phyloP scores from a whole-genome alignment of 1,139 yeast genomes.

The Keqinozyma sinolaborantium region DNA sequence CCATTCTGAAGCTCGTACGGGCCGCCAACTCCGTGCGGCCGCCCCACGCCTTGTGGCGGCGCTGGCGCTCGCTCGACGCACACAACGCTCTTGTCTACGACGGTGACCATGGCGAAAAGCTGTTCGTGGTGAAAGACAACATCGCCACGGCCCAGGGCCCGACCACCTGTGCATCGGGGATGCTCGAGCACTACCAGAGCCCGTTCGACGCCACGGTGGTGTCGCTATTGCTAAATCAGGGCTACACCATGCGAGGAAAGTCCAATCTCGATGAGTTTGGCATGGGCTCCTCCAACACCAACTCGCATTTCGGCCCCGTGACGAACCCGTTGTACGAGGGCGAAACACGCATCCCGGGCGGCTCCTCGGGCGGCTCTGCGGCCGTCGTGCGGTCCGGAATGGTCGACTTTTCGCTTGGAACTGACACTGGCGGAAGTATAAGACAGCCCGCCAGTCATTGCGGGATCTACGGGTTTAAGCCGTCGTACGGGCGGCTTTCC shows the following conservation, averaged over 20 bases:
- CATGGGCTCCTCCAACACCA: constrained; percentile 78
- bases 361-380: constrained; percentile 96
- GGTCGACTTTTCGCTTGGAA: constrained; percentile 72
- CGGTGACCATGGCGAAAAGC: constrained; percentile 3
- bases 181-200: constrained; percentile 55
- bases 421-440: constrained; percentile 97
- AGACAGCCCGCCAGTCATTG: constrained; percentile 89
- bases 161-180: constrained; percentile 75
- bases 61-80: background rate
- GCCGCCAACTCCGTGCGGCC: too few species aligned
- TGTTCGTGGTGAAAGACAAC: constrained; percentile 59
- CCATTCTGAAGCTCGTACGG: too few species aligned
- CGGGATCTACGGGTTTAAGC: constrained; percentile 83
- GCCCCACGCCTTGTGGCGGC: too few species aligned
- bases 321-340: constrained; percentile 57
- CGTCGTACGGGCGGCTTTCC: constrained; percentile 86
- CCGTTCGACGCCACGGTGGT: constrained; percentile 85
- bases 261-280: constrained; percentile 97
- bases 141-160: constrained; percentile 60
- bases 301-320: constrained; percentile 61
- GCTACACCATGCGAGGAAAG: constrained; percentile 66
- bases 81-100: background rate
- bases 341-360: constrained; percentile 61
- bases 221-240: constrained; percentile 45
- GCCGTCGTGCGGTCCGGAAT: constrained; percentile 77